Percentiles rank a stretch among this genome's conserved stretches.
phyloP scores from a whole-genome alignment of 2,329 filamentous ascomycete genomes.

The Cordyceps pruinosa region DNA sequence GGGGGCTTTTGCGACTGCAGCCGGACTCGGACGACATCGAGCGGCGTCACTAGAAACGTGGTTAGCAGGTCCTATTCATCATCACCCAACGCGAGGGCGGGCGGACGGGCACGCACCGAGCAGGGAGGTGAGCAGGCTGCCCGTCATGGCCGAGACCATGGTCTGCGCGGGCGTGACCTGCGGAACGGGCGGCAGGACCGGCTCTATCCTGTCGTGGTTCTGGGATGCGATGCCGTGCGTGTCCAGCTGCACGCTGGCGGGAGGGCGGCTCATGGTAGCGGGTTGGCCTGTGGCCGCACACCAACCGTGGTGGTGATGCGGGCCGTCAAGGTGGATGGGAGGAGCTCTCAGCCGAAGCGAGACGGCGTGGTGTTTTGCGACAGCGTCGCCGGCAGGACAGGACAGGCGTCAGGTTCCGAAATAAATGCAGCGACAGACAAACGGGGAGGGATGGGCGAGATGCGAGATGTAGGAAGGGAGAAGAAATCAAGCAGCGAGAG shows the following conservation, averaged over 20 bases:
- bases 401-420: not conserved
- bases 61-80: not conserved
- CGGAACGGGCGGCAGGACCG: slow-evolving; percentile 26
- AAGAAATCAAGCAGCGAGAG: not conserved
- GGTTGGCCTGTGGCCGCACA: not conserved
- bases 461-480: not conserved
- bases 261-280: slow-evolving; percentile 4
- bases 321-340: slow-evolving; percentile 7
- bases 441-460: not conserved
- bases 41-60: slow-evolving; percentile 65
- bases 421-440: not conserved
- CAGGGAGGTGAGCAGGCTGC: slow-evolving; percentile 82
- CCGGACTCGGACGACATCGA: slow-evolving; percentile 93
- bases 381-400: not conserved
- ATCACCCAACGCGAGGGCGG: not conserved
- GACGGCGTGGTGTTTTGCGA: slow-evolving; percentile 5
- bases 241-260: not conserved
- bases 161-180: slow-evolving; percentile 80
- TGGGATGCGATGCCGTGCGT: slow-evolving; percentile 16
- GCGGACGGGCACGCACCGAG: slow-evolving; percentile 58
- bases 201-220: slow-evolving; percentile 23
- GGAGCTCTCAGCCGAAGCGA: slow-evolving; percentile 11
- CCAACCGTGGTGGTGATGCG: slow-evolving; percentile 5
- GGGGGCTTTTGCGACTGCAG: slow-evolving; percentile 70
- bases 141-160: slow-evolving; percentile 89